Conservation (phyloP, 805 yeast species). For the Barnettozyma pratensis region DNA sequence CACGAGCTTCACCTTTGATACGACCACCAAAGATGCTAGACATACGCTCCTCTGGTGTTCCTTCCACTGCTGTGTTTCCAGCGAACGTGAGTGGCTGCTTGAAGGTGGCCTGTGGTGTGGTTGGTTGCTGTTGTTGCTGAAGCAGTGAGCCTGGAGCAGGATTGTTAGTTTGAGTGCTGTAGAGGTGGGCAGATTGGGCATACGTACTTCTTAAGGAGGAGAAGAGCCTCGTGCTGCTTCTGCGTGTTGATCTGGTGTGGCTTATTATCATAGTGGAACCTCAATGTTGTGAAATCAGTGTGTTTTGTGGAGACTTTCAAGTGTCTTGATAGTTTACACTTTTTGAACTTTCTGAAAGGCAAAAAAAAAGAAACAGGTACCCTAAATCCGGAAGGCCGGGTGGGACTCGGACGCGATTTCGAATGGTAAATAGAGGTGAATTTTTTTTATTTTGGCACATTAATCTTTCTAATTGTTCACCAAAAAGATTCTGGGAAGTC, state of each 20-base stretch:
- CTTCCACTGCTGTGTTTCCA: slow-evolving; percentile 28
- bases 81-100: slow-evolving; percentile 13
- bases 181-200: no score
- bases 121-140: not conserved
- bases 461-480: not conserved
- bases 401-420: not conserved
- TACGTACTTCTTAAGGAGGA: no score
- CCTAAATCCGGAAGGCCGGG: no score
- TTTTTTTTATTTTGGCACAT: not conserved
- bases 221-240: no score
- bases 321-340: no score
- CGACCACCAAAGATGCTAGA: slow-evolving; percentile 51
- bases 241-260: no score
- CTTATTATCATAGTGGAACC: no score
- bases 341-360: no score
- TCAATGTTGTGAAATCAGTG: no score
- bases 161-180: not conserved
- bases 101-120: not conserved
- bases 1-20: slow-evolving; percentile 45
- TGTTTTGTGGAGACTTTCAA: no score
- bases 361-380: no score
- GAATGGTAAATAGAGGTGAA: not conserved
- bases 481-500: not conserved
- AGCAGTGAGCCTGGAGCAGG: not conserved
- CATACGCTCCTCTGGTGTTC: slow-evolving; percentile 43